Evolutionary conservation across 2,329 filamentous ascomycete genomes (phyloP).

Genomic region (Colletotrichum sp.): DNA sequence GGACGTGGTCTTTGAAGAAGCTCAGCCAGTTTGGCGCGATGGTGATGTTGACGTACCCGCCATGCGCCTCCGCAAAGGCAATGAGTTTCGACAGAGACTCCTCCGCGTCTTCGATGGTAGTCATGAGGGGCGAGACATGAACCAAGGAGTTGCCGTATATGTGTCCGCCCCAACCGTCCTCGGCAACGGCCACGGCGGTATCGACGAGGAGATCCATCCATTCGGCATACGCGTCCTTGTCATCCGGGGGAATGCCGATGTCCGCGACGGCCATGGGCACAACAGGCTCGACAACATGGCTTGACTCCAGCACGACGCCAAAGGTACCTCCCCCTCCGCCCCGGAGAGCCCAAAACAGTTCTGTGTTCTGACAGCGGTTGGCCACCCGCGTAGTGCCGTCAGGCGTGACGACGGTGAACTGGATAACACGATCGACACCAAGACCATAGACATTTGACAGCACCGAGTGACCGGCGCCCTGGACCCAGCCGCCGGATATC

Average conservation of each 20-base stretch:
- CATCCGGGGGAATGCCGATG: background rate
- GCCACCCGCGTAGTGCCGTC: background rate
- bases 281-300: background rate
- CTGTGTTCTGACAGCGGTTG: background rate
- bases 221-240: accelerated
- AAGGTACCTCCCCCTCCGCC: background rate
- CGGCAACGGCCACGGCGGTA: accelerated
- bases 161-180: background rate
- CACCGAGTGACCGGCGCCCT: background rate
- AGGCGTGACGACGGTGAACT: background rate
- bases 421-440: background rate
- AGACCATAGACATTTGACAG: background rate
- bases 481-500: background rate
- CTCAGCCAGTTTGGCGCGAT: background rate
- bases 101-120: background rate
- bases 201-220: background rate
- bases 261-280: background rate
- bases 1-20: background rate
- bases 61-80: background rate
- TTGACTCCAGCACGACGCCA: background rate
- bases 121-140: accelerated
- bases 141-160: background rate
- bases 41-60: background rate
- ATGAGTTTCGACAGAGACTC: background rate
- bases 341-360: background rate